Evolutionary conservation across 2,329 filamentous ascomycete genomes (phyloP).

Genomic region (Pyrenophora seminiperda): DNA sequence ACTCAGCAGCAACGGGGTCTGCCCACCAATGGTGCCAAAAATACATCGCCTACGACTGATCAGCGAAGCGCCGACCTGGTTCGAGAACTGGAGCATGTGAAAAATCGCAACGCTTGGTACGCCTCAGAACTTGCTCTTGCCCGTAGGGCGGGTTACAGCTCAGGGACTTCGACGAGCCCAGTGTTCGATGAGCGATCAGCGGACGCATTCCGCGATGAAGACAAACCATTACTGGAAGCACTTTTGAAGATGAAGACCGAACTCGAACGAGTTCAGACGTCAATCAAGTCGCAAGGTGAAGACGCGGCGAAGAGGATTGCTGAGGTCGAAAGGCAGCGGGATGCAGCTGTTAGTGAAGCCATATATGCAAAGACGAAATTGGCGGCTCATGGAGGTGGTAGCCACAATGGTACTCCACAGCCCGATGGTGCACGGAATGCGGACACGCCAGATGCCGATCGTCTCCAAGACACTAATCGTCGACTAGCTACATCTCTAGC

Average conservation of each 20-base stretch:
- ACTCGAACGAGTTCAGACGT: constrained; percentile 83
- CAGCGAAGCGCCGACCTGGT: constrained; percentile 72
- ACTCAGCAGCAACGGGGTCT: constrained; percentile 36
- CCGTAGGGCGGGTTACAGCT: constrained; percentile 83
- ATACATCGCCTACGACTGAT: constrained; percentile 64
- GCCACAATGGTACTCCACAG: constrained; percentile 63
- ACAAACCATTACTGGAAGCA: constrained; percentile 89
- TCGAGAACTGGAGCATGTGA: constrained; percentile 83
- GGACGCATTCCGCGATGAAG: constrained; percentile 87
- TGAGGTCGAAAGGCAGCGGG: constrained; percentile 91
- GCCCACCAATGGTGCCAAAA: constrained; percentile 66
- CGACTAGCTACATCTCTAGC: constrained; percentile 83
- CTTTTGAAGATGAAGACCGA: constrained; percentile 90
- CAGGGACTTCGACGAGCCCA: constrained; percentile 71
- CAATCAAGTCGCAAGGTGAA: constrained; percentile 85
- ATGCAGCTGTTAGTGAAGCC: constrained; percentile 91
- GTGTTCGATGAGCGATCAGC: constrained; percentile 75
- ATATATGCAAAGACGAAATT: constrained; percentile 93
- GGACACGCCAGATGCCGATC: constrained; percentile 66
- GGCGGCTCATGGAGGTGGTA: constrained; percentile 75
- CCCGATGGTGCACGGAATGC: constrained; percentile 62
- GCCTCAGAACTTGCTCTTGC: constrained; percentile 92
- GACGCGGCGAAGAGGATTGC: constrained; percentile 87
- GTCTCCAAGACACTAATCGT: constrained; percentile 74
- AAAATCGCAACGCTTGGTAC: constrained; percentile 94